Conservation (phyloP, 352 stramenopile genomes). For the Plasmopara halstedii region DNA sequence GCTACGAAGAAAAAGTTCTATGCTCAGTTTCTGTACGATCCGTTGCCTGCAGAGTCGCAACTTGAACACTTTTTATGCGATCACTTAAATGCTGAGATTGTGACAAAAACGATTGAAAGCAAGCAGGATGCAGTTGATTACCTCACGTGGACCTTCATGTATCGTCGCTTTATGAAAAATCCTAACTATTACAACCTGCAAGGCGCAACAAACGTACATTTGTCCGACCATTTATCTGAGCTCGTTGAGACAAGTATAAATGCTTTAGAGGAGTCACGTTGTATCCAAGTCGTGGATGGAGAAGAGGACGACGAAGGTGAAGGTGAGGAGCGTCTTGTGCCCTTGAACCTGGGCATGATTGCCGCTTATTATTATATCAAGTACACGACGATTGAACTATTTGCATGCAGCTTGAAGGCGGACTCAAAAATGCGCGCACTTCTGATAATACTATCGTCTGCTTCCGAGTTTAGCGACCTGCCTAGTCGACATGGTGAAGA, state of each 20-base stretch:
- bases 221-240: constrained; percentile 98
- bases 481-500: constrained; percentile 92
- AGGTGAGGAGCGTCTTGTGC: constrained; percentile 84
- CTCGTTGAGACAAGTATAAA: constrained; percentile 96
- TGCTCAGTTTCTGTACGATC: constrained; percentile 98
- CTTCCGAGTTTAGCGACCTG: constrained; percentile 94
- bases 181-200: constrained; percentile 99
- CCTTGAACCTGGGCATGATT: constrained; percentile 99
- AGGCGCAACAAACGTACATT: constrained; percentile 84
- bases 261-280: constrained; percentile 95
- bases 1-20: constrained; percentile 97
- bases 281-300: constrained; percentile 93
- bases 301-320: constrained; percentile 73
- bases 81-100: constrained; percentile 98
- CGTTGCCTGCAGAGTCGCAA: constrained; percentile 98
- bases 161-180: constrained; percentile 98
- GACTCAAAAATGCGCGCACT: constrained; percentile 96
- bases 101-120: constrained; percentile 96
- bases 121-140: constrained; percentile 99
- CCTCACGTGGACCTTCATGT: constrained; percentile 99
- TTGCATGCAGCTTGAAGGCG: constrained; percentile 94
- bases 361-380: constrained; percentile 99
- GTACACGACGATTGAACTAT: constrained; percentile 99
- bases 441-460: constrained; percentile 94
- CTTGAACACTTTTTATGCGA: constrained; percentile 98